phyloP scores from a whole-genome alignment of 1,284 basidiomycete genomes.

The Pseudozyma sp. region DNA sequence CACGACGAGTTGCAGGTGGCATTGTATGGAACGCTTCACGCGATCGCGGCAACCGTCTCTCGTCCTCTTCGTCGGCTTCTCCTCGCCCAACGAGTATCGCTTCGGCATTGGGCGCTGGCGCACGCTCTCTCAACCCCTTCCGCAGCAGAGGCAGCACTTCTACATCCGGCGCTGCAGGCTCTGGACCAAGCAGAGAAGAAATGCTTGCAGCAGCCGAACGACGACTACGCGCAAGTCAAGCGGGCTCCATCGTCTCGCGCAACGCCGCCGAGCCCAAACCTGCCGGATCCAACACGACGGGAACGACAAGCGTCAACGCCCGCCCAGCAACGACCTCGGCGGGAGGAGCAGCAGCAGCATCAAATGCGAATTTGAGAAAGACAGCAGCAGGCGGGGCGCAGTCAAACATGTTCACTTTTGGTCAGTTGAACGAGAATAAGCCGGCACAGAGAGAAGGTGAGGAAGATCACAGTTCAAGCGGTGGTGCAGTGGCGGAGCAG shows the following conservation, averaged over 20 bases:
- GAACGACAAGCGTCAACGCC: constrained; percentile 33
- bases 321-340: constrained; percentile 6
- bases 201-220: constrained; percentile 58
- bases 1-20: constrained; percentile 41
- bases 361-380: constrained; percentile 27
- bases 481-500: constrained; percentile 51
- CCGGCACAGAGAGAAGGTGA: constrained; percentile 2
- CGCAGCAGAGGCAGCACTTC: constrained; percentile 6
- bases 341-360: constrained; percentile 1
- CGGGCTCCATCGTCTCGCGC: constrained; percentile 50
- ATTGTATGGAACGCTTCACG: constrained; percentile 45
- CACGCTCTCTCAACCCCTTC: constrained; percentile 39
- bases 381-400: constrained; percentile 23
- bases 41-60: constrained; percentile 30
- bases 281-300: constrained; percentile 19
- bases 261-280: constrained; percentile 39
- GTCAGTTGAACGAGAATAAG: constrained; percentile 27
- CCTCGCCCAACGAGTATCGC: constrained; percentile 25
- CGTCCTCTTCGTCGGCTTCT: constrained; percentile 11
- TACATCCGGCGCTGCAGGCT: constrained; percentile 2
- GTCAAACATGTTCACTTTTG: constrained; percentile 39
- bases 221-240: constrained; percentile 31
- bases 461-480: constrained; percentile 51
- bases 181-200: constrained; percentile 44
- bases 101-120: constrained; percentile 35